Percentiles rank a stretch among this genome's conserved stretches.
Conservation (phyloP, 768 basidiomycete species). For the Pleurotus platypus region DNA sequence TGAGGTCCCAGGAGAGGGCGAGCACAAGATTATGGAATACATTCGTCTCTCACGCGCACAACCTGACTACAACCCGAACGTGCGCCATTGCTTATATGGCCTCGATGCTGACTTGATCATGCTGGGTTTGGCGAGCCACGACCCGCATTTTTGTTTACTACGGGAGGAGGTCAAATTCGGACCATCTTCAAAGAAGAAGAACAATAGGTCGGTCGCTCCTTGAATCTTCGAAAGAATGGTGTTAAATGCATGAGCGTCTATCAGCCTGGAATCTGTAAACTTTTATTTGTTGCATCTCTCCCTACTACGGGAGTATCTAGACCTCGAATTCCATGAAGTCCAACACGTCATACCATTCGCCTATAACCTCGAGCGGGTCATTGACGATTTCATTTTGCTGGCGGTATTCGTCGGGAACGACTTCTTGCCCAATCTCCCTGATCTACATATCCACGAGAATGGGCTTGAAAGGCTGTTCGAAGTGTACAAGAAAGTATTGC, state of each 20-base stretch:
- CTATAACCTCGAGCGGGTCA: slow-evolving; percentile 90
- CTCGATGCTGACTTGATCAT: slow-evolving; percentile 98
- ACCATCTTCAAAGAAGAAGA: slow-evolving; percentile 70
- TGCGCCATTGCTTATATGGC: slow-evolving; percentile 96
- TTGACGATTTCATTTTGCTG: slow-evolving; percentile 96
- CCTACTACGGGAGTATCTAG: slow-evolving; percentile 93
- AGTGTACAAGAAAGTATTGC: slow-evolving; percentile 91
- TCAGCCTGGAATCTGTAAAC: slow-evolving; percentile 70
- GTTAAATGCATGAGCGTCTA: slow-evolving; percentile 8
- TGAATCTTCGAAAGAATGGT: slow-evolving; percentile 14
- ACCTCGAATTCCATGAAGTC: slow-evolving; percentile 87
- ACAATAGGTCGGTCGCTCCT: slow-evolving; percentile 34
- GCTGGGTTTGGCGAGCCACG: slow-evolving; percentile 94
- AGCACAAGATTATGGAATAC: slow-evolving; percentile 99
- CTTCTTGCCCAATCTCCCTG: slow-evolving; percentile 94
- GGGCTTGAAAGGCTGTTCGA: slow-evolving; percentile 91
- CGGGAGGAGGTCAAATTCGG: slow-evolving; percentile 99
- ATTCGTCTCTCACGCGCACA: slow-evolving; percentile 94
- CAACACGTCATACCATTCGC: slow-evolving; percentile 65
- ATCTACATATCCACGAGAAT: slow-evolving; percentile 97
- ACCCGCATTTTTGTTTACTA: slow-evolving; percentile 96
- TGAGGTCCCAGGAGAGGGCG: slow-evolving; percentile 98
- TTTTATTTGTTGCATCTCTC: slow-evolving; percentile 96
- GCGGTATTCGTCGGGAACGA: slow-evolving; percentile 98
- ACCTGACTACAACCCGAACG: slow-evolving; percentile 93